Conservation (phyloP, 306 rosid species). For the Prinsepia uniflora region DNA sequence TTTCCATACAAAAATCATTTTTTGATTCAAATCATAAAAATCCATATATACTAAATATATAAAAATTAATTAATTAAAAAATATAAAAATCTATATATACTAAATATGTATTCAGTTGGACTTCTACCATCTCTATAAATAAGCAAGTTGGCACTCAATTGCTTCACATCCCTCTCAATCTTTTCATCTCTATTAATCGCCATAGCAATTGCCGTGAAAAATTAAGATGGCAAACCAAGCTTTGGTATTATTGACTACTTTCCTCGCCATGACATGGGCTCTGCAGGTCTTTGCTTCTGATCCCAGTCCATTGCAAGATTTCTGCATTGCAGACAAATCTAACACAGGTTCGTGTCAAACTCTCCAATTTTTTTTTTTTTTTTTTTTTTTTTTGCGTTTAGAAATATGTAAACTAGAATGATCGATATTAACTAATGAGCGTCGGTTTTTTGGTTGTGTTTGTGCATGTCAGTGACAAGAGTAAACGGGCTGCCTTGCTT, state of each 20-base stretch:
- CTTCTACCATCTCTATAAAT: background rate
- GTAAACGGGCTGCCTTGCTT: background rate
- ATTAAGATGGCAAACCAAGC: background rate
- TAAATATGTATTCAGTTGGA: background rate
- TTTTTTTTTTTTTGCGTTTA: background rate
- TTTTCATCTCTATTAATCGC: background rate
- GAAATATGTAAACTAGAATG: background rate
- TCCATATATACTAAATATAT: too few relatives aligned
- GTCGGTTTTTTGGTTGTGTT: background rate
- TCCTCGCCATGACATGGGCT: background rate
- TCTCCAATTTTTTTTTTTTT: background rate
- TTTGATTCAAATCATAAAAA: too few relatives aligned
- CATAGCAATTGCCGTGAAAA: background rate
- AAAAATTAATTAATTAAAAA: too few relatives aligned
- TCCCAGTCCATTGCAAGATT: background rate
- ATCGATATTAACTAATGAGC: background rate
- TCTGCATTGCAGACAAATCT: constrained; percentile 30
- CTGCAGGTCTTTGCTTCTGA: background rate
- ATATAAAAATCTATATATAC: too few relatives aligned
- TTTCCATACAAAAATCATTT: too few relatives aligned
- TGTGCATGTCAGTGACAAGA: background rate
- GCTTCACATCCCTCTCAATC: background rate
- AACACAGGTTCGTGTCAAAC: constrained; percentile 14
- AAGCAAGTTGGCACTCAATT: background rate
- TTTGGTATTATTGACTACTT: background rate